phyloP scores from a whole-genome alignment of 495 filamentous ascomycete species.

The Daldinia vernicosa region DNA sequence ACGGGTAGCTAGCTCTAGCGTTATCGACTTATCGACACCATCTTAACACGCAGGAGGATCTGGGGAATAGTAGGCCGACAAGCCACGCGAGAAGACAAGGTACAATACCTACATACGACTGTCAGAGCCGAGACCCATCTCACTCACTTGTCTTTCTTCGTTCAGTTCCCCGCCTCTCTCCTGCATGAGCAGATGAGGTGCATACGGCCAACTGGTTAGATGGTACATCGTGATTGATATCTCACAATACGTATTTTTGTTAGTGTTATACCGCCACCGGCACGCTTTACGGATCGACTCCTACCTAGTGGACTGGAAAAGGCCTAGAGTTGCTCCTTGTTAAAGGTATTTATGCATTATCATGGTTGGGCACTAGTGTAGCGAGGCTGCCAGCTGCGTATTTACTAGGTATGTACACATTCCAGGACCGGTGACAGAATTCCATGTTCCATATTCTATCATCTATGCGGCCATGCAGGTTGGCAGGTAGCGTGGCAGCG shows the following conservation, averaged over 20 bases:
- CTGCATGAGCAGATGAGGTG: slow-evolving; percentile 11
- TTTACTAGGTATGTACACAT: background rate
- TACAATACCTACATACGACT: slow-evolving; percentile 15
- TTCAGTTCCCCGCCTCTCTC: slow-evolving; percentile 25
- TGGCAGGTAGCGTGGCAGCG: slow-evolving; percentile 29
- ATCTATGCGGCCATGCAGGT: slow-evolving; percentile 25
- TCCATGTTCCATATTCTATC: slow-evolving; percentile 28
- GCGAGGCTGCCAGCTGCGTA: background rate
- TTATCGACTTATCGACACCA: slow-evolving; percentile 2
- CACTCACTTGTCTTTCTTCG: slow-evolving; percentile 12
- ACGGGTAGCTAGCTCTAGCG: slow-evolving; percentile 17
- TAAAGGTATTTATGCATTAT: background rate
- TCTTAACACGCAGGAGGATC: slow-evolving; percentile 1
- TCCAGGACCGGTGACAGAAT: slow-evolving; percentile 18
- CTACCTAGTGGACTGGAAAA: background rate
- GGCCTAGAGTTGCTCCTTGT: background rate
- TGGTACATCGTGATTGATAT: slow-evolving; percentile 5
- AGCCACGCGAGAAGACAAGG: slow-evolving; percentile 33
- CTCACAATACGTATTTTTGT: background rate
- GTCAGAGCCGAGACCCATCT: slow-evolving; percentile 16
- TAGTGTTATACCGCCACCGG: background rate
- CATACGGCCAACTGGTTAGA: slow-evolving; percentile 1
- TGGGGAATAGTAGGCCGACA: slow-evolving; percentile 35
- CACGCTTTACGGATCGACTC: background rate
- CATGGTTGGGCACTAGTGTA: background rate